Conservation (phyloP, 202 grass and related monocot genomes). For the Brachypodium distachyon region DNA sequence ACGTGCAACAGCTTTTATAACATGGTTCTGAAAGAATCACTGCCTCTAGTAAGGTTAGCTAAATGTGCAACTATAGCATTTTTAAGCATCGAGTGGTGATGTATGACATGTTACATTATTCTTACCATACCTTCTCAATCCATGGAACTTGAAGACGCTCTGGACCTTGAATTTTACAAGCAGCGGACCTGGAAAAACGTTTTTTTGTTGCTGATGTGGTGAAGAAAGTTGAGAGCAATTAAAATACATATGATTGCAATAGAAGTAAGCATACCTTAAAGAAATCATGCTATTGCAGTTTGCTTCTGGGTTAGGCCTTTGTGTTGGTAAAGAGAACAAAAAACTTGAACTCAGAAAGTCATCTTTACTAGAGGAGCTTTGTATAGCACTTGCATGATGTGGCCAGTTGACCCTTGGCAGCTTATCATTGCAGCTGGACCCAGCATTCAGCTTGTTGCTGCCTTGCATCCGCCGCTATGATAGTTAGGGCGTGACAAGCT, state of each 20-base stretch:
- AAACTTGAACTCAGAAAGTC: conserved; percentile 63
- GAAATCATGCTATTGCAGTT: conserved; percentile 38
- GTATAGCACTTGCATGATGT: conserved; percentile 42
- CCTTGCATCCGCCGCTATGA: conserved; percentile 21
- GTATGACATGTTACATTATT: neutral
- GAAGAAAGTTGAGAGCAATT: neutral
- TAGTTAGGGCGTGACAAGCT: neutral
- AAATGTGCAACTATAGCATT: neutral
- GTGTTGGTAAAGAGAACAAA: conserved; percentile 76
- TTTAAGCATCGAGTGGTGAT: neutral
- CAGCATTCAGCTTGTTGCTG: neutral
- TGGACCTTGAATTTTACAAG: conserved; percentile 44
- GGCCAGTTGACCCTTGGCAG: conserved; percentile 54
- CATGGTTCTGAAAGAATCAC: neutral
- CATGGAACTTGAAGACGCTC: conserved; percentile 46
- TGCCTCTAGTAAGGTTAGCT: neutral
- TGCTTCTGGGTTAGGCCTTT: conserved; percentile 40
- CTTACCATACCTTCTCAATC: conserved; percentile 58
- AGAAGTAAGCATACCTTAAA: conserved; percentile 40
- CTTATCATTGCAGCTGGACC: conserved; percentile 32
- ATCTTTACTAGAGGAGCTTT: conserved; percentile 38
- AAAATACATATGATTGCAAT: neutral
- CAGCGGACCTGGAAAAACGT: conserved; percentile 44
- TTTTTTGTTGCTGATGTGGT: neutral
- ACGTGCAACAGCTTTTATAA: neutral